A percentile compares a stretch with the other conserved stretches of the same genome.
phyloP scores from a whole-genome alignment of 495 filamentous ascomycete genomes.

The Neurospora sp. region DNA sequence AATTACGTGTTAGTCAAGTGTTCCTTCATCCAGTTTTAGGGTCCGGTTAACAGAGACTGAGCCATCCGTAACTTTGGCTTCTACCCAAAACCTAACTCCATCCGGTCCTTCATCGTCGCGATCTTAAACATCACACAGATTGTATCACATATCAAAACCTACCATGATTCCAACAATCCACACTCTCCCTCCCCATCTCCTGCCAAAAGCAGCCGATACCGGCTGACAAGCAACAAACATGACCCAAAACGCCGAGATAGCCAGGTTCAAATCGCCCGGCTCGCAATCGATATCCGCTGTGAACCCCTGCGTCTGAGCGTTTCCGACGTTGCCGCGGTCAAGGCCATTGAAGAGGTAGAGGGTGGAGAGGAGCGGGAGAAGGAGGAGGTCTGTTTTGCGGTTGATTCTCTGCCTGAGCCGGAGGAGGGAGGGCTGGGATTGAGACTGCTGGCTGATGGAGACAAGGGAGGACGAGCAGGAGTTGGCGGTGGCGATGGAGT shows the following conservation, averaged over 20 bases:
- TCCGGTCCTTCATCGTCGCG: neutral
- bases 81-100: neutral
- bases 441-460: neutral
- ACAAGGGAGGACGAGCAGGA: neutral
- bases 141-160: neutral
- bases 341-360: constrained; percentile 33
- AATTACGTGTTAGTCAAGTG: neutral
- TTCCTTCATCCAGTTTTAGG: neutral
- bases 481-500: neutral
- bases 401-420: constrained; percentile 9
- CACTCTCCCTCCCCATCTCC: constrained; percentile 36
- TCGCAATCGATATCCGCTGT: constrained; percentile 19
- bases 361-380: constrained; percentile 26
- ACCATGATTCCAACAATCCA: constrained; percentile 50
- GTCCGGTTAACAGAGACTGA: neutral
- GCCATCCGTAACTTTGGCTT: constrained; percentile 1
- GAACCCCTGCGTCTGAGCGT: constrained; percentile 30
- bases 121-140: neutral
- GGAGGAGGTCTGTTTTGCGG: constrained; percentile 24
- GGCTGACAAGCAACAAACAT: constrained; percentile 49
- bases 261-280: constrained; percentile 41
- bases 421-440: neutral
- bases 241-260: constrained; percentile 46
- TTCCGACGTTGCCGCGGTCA: constrained; percentile 37
- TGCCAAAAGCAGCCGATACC: constrained; percentile 43